Conservation (phyloP, 78 protist genomes). For the Parvularia atlantis region DNA sequence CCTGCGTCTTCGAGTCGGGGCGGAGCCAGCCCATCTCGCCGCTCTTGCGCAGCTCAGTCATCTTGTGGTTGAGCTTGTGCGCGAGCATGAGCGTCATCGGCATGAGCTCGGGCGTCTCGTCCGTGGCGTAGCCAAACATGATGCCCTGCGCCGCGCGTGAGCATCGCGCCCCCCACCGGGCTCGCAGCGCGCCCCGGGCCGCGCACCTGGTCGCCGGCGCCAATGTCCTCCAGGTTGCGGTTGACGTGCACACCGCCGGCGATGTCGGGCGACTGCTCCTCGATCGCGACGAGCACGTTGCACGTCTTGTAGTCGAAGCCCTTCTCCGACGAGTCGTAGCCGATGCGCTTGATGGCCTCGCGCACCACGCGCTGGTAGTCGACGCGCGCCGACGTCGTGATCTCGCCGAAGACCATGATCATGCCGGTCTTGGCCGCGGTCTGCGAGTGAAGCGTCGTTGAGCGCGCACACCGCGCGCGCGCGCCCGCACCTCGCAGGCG, state of each 20-base stretch:
- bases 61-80: conserved; percentile 64
- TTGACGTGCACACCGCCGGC: conserved; percentile 92
- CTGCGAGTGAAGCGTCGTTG: conserved; percentile 33
- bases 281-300: conserved; percentile 90
- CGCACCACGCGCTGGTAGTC: conserved; percentile 97
- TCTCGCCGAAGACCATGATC: conserved; percentile 98
- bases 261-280: conserved; percentile 98
- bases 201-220: conserved; percentile 99
- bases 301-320: conserved; percentile 95
- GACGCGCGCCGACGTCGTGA: conserved; percentile 89
- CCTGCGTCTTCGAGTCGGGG: conserved; percentile 99
- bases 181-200: no score
- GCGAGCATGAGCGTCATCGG: conserved; percentile 94
- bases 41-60: conserved; percentile 85
- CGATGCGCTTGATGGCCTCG: conserved; percentile 85
- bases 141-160: no score
- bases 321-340: conserved; percentile 83
- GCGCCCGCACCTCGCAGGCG: conserved; percentile 76
- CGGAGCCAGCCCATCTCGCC: conserved; percentile 85
- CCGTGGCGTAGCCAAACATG: conserved; percentile 99
- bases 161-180: neutral
- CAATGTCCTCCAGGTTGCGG: conserved; percentile 74
- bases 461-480: neutral
- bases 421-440: conserved; percentile 94
- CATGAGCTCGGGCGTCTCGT: conserved; percentile 91